Conservation (phyloP, 208 protist species). For the Phytomonas sp. region DNA sequence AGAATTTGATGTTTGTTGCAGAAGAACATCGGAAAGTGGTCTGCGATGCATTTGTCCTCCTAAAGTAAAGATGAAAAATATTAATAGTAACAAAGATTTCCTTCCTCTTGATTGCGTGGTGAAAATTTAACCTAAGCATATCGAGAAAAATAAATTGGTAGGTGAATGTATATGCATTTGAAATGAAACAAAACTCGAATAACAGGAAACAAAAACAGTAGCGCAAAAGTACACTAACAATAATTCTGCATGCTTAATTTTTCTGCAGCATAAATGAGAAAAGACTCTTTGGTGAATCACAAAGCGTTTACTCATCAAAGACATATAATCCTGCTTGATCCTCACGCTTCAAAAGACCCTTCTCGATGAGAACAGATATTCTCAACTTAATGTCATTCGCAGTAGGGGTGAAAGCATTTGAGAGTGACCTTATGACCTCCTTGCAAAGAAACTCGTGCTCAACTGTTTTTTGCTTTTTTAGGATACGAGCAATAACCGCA, state of each 20-base stretch:
- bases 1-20: slow-evolving; percentile 19
- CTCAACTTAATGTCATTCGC: slow-evolving; percentile 45
- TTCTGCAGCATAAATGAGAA: slow-evolving; percentile 7
- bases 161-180: background rate
- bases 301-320: background rate
- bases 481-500: slow-evolving; percentile 47
- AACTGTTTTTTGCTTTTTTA: slow-evolving; percentile 54
- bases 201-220: slow-evolving; percentile 1
- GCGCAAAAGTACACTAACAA: background rate
- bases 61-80: slow-evolving; percentile 4
- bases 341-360: slow-evolving; percentile 46
- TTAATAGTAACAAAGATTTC: slow-evolving; percentile 6
- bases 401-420: slow-evolving; percentile 26
- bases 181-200: background rate
- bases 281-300: background rate
- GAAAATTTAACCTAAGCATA: background rate
- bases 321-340: slow-evolving; percentile 9
- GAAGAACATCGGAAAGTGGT: slow-evolving; percentile 57
- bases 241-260: background rate
- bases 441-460: slow-evolving; percentile 42
- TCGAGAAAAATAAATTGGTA: background rate
- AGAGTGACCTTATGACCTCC: slow-evolving; percentile 19
- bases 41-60: slow-evolving; percentile 14
- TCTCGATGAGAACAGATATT: slow-evolving; percentile 59
- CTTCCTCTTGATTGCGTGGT: slow-evolving; percentile 1